phyloP scores from a whole-genome alignment of 176 grass and related monocot genomes.

The Oryza rufipogon region DNA sequence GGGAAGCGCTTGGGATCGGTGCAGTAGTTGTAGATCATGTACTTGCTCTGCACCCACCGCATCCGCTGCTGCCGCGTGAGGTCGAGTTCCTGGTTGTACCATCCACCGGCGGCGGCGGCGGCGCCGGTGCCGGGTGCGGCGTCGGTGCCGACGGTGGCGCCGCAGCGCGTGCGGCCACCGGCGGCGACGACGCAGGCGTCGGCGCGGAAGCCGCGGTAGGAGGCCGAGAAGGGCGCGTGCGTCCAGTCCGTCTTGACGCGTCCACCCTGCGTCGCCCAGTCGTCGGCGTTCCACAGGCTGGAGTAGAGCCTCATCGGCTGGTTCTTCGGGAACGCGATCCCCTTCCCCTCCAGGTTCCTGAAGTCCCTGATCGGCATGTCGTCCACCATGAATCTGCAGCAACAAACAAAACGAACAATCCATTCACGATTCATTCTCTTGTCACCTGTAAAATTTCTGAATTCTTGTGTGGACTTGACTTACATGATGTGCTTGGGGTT shows the following conservation, averaged over 20 bases:
- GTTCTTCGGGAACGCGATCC: constrained; percentile 81
- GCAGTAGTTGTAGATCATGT: constrained; percentile 98
- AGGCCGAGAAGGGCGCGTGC: constrained; percentile 69
- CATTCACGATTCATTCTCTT: not conserved
- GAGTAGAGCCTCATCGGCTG: constrained; percentile 91
- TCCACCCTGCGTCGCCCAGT: constrained; percentile 89
- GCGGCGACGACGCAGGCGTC: constrained; percentile 70
- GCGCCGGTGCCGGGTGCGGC: constrained; percentile 27
- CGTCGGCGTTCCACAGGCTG: constrained; percentile 90
- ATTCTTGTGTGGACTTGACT: not conserved
- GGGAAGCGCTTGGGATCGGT: constrained; percentile 66
- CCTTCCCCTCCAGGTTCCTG: constrained; percentile 67
- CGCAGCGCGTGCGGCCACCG: constrained; percentile 35
- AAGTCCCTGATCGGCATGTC: constrained; percentile 81
- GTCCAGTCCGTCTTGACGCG: constrained; percentile 87
- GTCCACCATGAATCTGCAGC: constrained; percentile 89
- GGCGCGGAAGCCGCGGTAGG: constrained; percentile 67
- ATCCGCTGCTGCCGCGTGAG: constrained; percentile 64
- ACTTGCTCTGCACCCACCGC: constrained; percentile 74
- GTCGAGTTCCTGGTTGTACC: constrained; percentile 92
- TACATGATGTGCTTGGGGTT: constrained; percentile 90
- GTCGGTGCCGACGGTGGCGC: constrained; percentile 31
- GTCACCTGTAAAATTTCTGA: no score
- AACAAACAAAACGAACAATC: not conserved
- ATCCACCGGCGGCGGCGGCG: constrained; percentile 25